Evolutionary conservation across 306 rosid genomes (phyloP).

Genomic region (Rosa rugosa): DNA sequence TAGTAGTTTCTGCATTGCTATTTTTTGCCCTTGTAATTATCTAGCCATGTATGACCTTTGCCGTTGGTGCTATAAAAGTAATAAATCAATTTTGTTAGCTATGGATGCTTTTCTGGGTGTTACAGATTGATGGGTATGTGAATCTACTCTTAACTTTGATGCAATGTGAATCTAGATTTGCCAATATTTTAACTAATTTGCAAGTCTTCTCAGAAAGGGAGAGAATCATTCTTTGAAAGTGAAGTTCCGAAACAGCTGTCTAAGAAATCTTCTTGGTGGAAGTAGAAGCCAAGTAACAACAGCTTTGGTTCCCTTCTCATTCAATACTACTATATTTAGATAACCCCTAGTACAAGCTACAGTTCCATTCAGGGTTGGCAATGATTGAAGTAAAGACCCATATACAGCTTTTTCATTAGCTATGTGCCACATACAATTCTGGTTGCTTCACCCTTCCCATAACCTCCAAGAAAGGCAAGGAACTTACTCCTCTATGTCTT

Average conservation of each 20-base stretch:
- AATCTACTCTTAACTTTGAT: neutral
- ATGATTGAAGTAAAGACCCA: neutral
- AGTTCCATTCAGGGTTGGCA: neutral
- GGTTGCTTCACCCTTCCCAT: constrained; percentile 54
- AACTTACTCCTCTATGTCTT: constrained; percentile 51
- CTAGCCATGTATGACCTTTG: constrained; percentile 14
- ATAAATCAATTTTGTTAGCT: constrained; percentile 7
- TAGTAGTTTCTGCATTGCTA: constrained; percentile 30
- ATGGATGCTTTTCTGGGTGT: neutral
- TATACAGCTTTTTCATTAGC: neutral
- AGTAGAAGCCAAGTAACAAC: constrained; percentile 27
- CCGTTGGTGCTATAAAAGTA: neutral
- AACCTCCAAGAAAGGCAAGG: constrained; percentile 35
- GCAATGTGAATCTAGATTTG: constrained; percentile 3
- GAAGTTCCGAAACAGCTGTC: constrained; percentile 2
- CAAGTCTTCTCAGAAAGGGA: neutral
- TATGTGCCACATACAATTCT: constrained; percentile 37
- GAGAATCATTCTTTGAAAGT: neutral
- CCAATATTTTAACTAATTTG: neutral
- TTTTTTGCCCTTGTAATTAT: constrained; percentile 23
- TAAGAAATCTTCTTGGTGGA: neutral
- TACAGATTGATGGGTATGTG: neutral
- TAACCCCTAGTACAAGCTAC: constrained; percentile 37
- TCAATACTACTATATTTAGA: constrained; percentile 20
- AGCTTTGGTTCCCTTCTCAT: constrained; percentile 31